Base-by-base conservation (phyloP, 164 flowering plant species). In the Hamamelis virginiana region DNA sequence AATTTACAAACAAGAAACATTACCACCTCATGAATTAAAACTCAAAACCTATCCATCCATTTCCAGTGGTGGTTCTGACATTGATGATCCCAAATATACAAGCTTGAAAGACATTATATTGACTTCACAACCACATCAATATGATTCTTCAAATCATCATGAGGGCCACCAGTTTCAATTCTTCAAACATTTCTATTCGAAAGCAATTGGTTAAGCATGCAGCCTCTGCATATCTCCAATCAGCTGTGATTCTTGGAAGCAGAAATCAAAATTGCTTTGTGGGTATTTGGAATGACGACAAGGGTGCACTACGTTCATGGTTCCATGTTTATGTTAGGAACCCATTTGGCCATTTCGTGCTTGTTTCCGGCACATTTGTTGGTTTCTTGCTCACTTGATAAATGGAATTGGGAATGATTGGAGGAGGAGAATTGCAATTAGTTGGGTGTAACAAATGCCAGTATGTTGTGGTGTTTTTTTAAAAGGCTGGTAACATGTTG, bases 141-240 rank as follows among this genome's bases (percentile, higher is more conserved):
- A n/a, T 8, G 43, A 58, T 19, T 23, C 64, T 22, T 0, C 43
- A 13, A n/a, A 1, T 13, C 18, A 58, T 27, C 56, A 71, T 8
- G 74, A 57, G 5, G 26, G 27, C 8, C 44, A 58, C 28, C 64
- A 53, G 1, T n/a, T 72, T 79, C 28, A 74, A 75, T 55, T 72
- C 80, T 0, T 67, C 81, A 0, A 78, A 69, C 64, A 83, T 86
- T 9, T 27, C 74, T 14, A 85, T 89, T 16, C 62, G 81, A 38
- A 86, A 87, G 69, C 80, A 81, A 43, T 46, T 89, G 70, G 91
- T 89, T 1, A 85, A 87, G 79, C 80, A 75, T 8, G 90, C 94
- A 0, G 94, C 94, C 5, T 86, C 90, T 0, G 87, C 81, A 0
- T 89, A 87, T 27, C 76, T 89, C 12, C 91, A 83, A n/a, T 87